Evolutionary conservation across 306 rosid species (phyloP).

Genomic region (Corylus heterophylla): DNA sequence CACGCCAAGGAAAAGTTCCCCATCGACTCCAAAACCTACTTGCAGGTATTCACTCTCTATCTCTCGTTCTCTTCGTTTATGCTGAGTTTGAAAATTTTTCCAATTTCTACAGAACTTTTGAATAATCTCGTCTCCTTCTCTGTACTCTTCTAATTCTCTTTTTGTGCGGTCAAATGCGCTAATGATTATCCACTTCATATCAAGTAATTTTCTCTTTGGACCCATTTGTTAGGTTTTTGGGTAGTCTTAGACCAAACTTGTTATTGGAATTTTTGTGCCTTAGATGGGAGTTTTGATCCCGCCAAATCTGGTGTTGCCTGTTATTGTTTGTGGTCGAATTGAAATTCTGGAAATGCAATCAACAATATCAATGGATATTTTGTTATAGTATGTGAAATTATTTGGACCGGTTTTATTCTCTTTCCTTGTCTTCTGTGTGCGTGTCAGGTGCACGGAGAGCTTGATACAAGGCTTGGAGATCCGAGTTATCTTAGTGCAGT

Average conservation of each 20-base stretch:
- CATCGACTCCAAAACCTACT: constrained; percentile 63
- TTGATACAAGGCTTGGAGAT: constrained; percentile 70
- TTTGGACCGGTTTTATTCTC: neutral
- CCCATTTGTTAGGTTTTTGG: neutral
- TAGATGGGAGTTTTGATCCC: neutral
- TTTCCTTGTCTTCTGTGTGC: neutral
- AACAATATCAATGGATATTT: neutral
- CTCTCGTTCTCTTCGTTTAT: neutral
- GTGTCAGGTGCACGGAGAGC: constrained; percentile 72
- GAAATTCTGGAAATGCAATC: neutral
- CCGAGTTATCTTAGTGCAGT: constrained; percentile 51
- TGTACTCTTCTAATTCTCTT: neutral
- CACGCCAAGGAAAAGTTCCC: constrained; percentile 70
- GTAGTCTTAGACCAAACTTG: neutral
- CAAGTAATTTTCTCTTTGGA: neutral
- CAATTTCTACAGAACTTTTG: neutral
- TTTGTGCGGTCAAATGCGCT: neutral
- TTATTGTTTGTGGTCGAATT: neutral
- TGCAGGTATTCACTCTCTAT: constrained; percentile 50
- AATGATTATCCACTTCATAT: neutral
- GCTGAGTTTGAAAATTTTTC: neutral
- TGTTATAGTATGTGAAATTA: neutral
- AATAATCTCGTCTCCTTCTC: neutral
- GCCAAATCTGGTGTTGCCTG: neutral
- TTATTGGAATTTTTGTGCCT: neutral